phyloP scores from a whole-genome alignment of 1,139 yeast species.

The Groenewaldozyma sp. region DNA sequence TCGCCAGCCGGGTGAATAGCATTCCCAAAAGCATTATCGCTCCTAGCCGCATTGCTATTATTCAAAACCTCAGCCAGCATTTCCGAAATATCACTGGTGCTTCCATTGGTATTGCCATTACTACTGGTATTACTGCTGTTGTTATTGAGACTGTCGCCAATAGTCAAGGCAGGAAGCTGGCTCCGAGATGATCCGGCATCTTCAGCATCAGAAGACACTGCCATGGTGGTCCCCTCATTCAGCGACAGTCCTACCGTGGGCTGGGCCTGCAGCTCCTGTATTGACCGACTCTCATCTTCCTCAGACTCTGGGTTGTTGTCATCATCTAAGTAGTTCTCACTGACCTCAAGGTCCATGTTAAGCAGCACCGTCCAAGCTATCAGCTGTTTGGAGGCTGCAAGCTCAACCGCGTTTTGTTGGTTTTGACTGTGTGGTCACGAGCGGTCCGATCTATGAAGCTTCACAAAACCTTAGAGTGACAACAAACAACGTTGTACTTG shows the following conservation, averaged over 20 bases:
- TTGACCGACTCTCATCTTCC: neutral
- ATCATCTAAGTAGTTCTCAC: too few species aligned
- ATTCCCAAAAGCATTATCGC: neutral
- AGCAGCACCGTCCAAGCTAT: too few species aligned
- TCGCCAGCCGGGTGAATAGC: neutral
- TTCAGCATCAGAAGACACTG: conserved; percentile 4
- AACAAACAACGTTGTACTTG: too few species aligned
- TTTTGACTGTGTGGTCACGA: too few species aligned
- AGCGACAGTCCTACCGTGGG: conserved; percentile 21
- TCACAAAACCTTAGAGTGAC: too few species aligned
- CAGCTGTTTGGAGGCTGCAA: too few species aligned
- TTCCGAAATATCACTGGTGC: conserved; percentile 17
- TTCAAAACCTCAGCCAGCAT: conserved; percentile 21
- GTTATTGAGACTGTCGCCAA: too few species aligned
- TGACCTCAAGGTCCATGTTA: too few species aligned
- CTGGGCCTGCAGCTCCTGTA: conserved; percentile 14
- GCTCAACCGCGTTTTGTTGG: too few species aligned
- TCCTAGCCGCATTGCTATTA: neutral
- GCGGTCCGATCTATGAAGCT: too few species aligned
- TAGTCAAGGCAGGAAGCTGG: too few species aligned
- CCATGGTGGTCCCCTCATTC: conserved; percentile 5
- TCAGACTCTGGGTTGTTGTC: neutral
- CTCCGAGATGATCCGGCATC: too few species aligned
- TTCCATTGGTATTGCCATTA: conserved; percentile 6
- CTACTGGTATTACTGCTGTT: neutral